Evolutionary conservation across 345 rosid species (phyloP).

Genomic region (Salix exigua): DNA sequence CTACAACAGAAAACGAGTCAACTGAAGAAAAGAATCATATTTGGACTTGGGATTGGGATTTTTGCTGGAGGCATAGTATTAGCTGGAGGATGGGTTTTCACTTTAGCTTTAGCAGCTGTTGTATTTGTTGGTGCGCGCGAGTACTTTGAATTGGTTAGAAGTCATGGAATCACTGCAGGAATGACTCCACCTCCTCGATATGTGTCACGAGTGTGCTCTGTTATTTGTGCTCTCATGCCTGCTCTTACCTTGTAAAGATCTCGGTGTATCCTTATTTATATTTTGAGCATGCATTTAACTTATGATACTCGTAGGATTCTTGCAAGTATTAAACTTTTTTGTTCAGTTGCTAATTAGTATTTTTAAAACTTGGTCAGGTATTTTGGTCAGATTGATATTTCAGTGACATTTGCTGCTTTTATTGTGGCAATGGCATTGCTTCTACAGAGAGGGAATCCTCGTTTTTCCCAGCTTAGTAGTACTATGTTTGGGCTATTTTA

Average conservation of each 20-base stretch:
- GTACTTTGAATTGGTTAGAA: slow-evolving; percentile 81
- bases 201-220: slow-evolving; percentile 78
- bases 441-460: slow-evolving; percentile 82
- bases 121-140: slow-evolving; percentile 76
- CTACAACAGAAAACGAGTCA: not conserved
- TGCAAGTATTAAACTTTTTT: not conserved
- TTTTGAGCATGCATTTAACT: not conserved
- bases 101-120: slow-evolving; percentile 53
- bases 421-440: slow-evolving; percentile 74
- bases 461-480: slow-evolving; percentile 89
- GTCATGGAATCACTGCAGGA: slow-evolving; percentile 76
- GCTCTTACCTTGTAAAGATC: slow-evolving; percentile 68
- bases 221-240: slow-evolving; percentile 82
- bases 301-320: no score
- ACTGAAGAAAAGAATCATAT: not conserved
- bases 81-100: slow-evolving; percentile 88
- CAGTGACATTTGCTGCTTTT: slow-evolving; percentile 77
- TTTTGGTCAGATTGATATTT: slow-evolving; percentile 76
- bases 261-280: not conserved
- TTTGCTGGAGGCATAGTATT: slow-evolving; percentile 68
- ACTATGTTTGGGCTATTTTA: slow-evolving; percentile 85
- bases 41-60: slow-evolving; percentile 40
- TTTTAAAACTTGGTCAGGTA: slow-evolving; percentile 46
- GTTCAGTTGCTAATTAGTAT: slow-evolving; percentile 14
- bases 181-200: slow-evolving; percentile 98